Evolutionary conservation across 2,329 filamentous ascomycete species (phyloP).

Genomic region (Pseudogymnoascus sp.): DNA sequence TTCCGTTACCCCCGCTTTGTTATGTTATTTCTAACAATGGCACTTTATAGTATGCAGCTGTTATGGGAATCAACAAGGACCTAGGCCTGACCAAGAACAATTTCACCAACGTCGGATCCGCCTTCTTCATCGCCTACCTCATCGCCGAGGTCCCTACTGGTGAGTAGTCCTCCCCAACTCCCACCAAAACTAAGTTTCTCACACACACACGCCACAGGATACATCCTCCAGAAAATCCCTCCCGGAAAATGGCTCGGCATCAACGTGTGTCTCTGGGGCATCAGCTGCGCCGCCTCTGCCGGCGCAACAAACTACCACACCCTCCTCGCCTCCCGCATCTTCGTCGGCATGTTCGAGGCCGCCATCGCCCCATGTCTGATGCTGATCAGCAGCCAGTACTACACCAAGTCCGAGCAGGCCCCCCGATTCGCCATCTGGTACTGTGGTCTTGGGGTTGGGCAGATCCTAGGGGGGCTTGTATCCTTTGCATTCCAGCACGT

Average conservation of each 20-base stretch:
- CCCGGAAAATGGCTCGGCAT: conserved; percentile 51
- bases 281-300: conserved; percentile 45
- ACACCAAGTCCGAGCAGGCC: conserved; percentile 29
- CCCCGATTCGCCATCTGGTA: conserved; percentile 27
- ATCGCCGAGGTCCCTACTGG: conserved; percentile 52
- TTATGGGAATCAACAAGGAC: conserved; percentile 53
- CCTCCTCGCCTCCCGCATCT: conserved; percentile 47
- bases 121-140: conserved; percentile 53
- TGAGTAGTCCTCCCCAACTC: conserved; percentile 26
- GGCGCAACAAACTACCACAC: conserved; percentile 45
- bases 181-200: conserved; percentile 7
- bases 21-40: background rate
- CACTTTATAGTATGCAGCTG: conserved; percentile 49
- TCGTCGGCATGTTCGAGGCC: conserved; percentile 25
- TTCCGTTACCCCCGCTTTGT: too few relatives aligned
- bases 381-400: conserved; percentile 30
- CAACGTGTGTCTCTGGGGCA: conserved; percentile 51
- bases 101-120: conserved; percentile 54
- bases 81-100: conserved; percentile 50
- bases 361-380: conserved; percentile 26
- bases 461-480: conserved; percentile 16
- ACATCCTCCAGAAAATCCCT: conserved; percentile 51
- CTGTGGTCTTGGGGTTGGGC: conserved; percentile 11
- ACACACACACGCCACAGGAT: conserved; percentile 30
- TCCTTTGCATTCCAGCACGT: conserved; percentile 21